Base-by-base conservation (phyloP, 495 filamentous ascomycete genomes). In the Tetracladium setigerum region DNA sequence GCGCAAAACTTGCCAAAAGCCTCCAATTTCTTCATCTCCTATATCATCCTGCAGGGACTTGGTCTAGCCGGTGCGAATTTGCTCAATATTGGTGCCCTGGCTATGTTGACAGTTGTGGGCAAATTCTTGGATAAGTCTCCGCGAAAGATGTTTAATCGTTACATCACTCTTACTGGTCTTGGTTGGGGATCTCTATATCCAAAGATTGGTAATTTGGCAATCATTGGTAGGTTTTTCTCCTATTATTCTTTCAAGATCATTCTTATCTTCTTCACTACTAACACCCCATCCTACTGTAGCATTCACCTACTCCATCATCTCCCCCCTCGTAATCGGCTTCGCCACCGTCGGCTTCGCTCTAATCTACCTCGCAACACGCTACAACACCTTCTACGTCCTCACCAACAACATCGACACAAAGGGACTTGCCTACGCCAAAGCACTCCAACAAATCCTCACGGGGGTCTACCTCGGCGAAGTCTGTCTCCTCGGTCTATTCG, bases 11-110 rank as follows among this genome's bases (percentile, higher is more conserved):
- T 97, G 11, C 92, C 92, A 7, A 79, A 73, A 48, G 78, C 89
- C 4, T 88, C 87, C 49, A 97, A 94, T 65, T 89, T 98, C 64
- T 98, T 94, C 68, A 84, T 97, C 41, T 84, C 86, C 0, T 98
- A 95, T 67, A 89, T 97, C 61, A 83, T 96, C 56, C 72, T 98
- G 19, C 89, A 95, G 63, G 90, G 92, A 38, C 66, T 98, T 42
- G 82, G 83, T 19, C 79, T 95, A 54, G 84, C 84, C 39, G 69
- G 87, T 0, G 76, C 81, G 50, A 73, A 81, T 2, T 65, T 98
- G 30, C 70, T 92, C 22, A 86, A 91, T 56, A 78, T 94, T 27
- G 74, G 71, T 22, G 88, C 87, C 8, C 73, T 95, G 54, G 71
- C 87, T 53, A 50, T 95, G 37, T 83, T 86, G 61, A 80, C 78